These are phyloP conservation scores for Mycocentrospora acerina DNA, from an alignment of 2,329 filamentous ascomycete genomes.

Conservation along the genomic window DNA sequence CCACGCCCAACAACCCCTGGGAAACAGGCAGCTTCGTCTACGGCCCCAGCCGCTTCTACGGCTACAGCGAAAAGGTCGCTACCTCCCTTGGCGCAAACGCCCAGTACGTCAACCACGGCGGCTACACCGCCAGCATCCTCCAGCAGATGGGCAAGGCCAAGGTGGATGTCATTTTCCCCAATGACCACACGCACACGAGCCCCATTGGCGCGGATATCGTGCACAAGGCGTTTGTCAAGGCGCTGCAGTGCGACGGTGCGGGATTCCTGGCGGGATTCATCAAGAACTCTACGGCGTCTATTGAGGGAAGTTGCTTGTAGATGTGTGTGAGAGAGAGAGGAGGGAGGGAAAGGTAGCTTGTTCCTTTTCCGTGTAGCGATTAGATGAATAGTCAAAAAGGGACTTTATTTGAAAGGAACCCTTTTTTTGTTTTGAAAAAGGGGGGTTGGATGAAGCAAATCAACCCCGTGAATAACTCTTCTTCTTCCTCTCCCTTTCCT, in stretches of 20 bases:
- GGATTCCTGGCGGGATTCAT: slow-evolving; percentile 44
- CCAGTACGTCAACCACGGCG: slow-evolving; percentile 61
- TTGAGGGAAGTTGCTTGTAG: slow-evolving; percentile 35
- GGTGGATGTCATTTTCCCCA: slow-evolving; percentile 58
- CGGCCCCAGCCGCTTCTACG: slow-evolving; percentile 56
- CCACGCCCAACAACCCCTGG: slow-evolving; percentile 66
- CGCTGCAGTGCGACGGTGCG: slow-evolving; percentile 52
- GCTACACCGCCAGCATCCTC: slow-evolving; percentile 58
- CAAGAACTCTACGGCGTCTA: slow-evolving; percentile 36
- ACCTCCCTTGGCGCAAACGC: slow-evolving; percentile 48
- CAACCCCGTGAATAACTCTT: too few species aligned
- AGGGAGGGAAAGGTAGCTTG: too few species aligned
- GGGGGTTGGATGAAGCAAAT: too few species aligned
- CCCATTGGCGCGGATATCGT: slow-evolving; percentile 58
- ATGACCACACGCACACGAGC: slow-evolving; percentile 65
- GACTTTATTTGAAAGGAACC: too few species aligned
- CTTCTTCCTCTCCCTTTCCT: too few species aligned
- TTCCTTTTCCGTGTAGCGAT: too few species aligned
- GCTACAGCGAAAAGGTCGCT: slow-evolving; percentile 53
- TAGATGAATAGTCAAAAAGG: too few species aligned
- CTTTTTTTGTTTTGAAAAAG: too few species aligned
- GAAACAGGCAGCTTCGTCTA: slow-evolving; percentile 57
- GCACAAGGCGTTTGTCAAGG: slow-evolving; percentile 61
- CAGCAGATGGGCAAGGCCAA: slow-evolving; percentile 51
- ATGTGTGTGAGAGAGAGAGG: too few species aligned